Percentiles rank a stretch among this genome's conserved stretches.
phyloP scores from a whole-genome alignment of 495 filamentous ascomycete species.

The Hypoxylon intermedium region DNA sequence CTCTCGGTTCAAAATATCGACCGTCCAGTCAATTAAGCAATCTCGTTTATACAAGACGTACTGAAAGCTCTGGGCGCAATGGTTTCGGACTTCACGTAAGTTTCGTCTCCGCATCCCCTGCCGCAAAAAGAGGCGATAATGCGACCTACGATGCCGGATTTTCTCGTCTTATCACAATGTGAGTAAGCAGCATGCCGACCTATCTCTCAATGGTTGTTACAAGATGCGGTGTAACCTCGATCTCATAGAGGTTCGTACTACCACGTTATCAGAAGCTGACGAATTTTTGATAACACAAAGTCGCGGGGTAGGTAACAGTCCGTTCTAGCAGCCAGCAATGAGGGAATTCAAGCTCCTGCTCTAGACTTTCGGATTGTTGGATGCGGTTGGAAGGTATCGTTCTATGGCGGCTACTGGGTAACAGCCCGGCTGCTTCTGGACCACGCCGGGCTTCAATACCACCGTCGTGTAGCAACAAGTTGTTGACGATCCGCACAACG shows the following conservation, averaged over 20 bases:
- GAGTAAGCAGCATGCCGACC: no score
- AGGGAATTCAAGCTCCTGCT: neutral
- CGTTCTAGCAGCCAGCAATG: neutral
- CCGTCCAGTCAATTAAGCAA: no score
- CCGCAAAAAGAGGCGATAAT: no score
- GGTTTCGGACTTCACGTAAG: neutral
- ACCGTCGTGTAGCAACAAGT: no score
- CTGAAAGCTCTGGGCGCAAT: neutral
- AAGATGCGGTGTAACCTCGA: constrained; percentile 21
- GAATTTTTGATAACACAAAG: constrained; percentile 4
- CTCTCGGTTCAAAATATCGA: no score
- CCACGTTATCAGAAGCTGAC: constrained; percentile 24
- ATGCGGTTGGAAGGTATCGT: constrained; percentile 7
- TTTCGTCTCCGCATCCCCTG: neutral
- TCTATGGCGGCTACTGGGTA: constrained; percentile 17
- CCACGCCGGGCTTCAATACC: no score
- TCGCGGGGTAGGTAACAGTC: constrained; percentile 4
- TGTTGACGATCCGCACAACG: no score
- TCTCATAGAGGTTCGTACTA: constrained; percentile 10
- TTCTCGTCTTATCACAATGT: no score
- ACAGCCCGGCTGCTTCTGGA: no score
- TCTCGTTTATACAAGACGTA: neutral
- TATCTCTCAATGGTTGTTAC: no score
- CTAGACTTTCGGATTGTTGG: neutral
- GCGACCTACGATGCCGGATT: no score